A percentile compares a stretch with the other conserved stretches of the same genome.
Evolutionary conservation across 345 rosid species (phyloP).

Genomic region (Excoecaria agallocha): DNA sequence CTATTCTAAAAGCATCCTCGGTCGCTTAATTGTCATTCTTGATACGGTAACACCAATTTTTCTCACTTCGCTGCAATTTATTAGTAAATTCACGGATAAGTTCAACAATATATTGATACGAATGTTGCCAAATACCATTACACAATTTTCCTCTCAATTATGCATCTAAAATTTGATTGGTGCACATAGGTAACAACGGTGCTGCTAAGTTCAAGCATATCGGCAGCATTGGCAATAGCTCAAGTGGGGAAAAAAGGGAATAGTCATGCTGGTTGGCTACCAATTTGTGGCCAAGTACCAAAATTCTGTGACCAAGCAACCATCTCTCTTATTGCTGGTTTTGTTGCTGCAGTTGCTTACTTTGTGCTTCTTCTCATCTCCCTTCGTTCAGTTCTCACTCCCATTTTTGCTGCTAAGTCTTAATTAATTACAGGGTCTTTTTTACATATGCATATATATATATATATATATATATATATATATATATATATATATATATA

Average conservation of each 20-base stretch:
- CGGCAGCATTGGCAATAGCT: conserved; percentile 58
- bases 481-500: too few species aligned
- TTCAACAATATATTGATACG: too few species aligned
- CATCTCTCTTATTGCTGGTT: conserved; percentile 42
- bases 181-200: conserved; percentile 27
- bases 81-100: too few species aligned
- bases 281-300: conserved; percentile 52
- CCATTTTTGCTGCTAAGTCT: conserved; percentile 31
- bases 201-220: conserved; percentile 47
- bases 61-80: too few species aligned
- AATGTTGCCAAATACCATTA: too few species aligned
- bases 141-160: neutral
- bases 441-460: too few species aligned
- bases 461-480: too few species aligned
- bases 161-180: neutral
- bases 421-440: neutral
- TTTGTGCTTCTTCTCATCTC: conserved; percentile 36
- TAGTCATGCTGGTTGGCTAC: conserved; percentile 61
- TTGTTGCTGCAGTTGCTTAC: conserved; percentile 39
- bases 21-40: conserved; percentile 35
- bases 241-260: conserved; percentile 57
- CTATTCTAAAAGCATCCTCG: conserved; percentile 20
- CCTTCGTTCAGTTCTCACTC: conserved; percentile 34
- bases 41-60: conserved; percentile 37
- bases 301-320: conserved; percentile 44